These are phyloP conservation scores for Euphorbia celastroides DNA, from an alignment of 441 rosid species.

Conservation along the genomic window DNA sequence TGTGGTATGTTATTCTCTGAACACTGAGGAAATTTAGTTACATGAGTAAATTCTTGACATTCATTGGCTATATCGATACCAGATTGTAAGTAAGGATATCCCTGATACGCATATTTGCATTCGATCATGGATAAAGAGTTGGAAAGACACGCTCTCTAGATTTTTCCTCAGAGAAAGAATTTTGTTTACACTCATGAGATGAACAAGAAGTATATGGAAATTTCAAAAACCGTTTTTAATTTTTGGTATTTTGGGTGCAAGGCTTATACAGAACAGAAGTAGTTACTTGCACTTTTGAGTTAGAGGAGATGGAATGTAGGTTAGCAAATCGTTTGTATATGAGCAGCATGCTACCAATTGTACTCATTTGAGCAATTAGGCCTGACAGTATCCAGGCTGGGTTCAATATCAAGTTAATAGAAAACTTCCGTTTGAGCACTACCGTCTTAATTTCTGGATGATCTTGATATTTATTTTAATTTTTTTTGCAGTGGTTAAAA, in stretches of 20 bases:
- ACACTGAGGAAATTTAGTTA: no score
- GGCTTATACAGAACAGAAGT: background rate
- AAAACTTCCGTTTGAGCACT: background rate
- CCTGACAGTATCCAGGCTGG: background rate
- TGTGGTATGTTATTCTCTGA: background rate
- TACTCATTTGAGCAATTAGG: no score
- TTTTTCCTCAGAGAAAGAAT: background rate
- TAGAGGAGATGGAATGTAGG: no score
- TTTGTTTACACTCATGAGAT: background rate
- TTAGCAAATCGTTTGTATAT: no score
- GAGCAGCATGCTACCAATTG: background rate
- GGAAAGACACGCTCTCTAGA: background rate
- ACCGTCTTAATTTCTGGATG: background rate
- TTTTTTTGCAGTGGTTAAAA: constrained; percentile 34
- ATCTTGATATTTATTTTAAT: constrained; percentile 2
- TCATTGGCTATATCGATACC: background rate
- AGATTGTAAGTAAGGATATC: background rate
- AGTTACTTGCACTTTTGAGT: constrained; percentile 3
- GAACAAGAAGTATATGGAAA: background rate
- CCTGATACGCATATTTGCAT: background rate
- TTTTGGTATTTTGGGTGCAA: no score
- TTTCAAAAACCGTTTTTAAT: background rate
- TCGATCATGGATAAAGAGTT: background rate
- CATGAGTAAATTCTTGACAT: background rate
- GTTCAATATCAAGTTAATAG: background rate